Percentiles rank a stretch among this genome's conserved stretches.
Conservation (phyloP, 2,329 filamentous ascomycete genomes). For the Pyrenochaeta sp. region DNA sequence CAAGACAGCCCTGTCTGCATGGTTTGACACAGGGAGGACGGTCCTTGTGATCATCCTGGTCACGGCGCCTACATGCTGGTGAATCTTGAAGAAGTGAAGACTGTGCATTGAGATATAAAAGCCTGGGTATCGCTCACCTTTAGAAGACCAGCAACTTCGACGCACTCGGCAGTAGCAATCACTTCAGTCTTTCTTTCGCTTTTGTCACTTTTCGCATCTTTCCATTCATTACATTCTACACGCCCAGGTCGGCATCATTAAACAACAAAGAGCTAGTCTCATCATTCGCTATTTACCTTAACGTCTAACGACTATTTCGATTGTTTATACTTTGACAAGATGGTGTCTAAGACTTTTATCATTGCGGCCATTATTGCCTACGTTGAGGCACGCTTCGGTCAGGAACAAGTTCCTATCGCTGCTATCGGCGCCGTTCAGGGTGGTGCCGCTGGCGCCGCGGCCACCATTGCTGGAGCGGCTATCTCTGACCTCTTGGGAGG, state of each 20-base stretch:
- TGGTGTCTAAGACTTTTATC: slow-evolving; percentile 46
- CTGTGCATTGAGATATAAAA: slow-evolving; percentile 39
- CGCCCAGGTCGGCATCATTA: slow-evolving; percentile 44
- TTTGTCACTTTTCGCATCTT: slow-evolving; percentile 27
- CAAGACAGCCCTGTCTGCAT: slow-evolving; percentile 22
- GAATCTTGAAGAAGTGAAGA: neutral
- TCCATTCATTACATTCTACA: slow-evolving; percentile 32
- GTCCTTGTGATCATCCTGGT: slow-evolving; percentile 23
- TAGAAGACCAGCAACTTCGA: slow-evolving; percentile 38
- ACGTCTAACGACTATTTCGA: slow-evolving; percentile 21
- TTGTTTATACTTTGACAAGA: slow-evolving; percentile 31
- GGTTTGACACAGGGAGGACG: slow-evolving; percentile 37
- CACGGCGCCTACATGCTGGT: slow-evolving; percentile 19
- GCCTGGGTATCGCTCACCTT: slow-evolving; percentile 8
- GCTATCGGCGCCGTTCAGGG: slow-evolving; percentile 63
- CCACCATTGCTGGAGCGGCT: slow-evolving; percentile 69
- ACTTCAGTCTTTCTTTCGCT: slow-evolving; percentile 22
- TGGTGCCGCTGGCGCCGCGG: slow-evolving; percentile 67
- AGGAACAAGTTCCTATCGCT: slow-evolving; percentile 67
- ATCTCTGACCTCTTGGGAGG: slow-evolving; percentile 70
- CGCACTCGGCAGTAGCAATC: slow-evolving; percentile 33
- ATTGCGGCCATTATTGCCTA: slow-evolving; percentile 44
- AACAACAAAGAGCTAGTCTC: slow-evolving; percentile 48
- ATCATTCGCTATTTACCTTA: slow-evolving; percentile 21
- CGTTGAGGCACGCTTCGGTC: slow-evolving; percentile 63